phyloP scores from a whole-genome alignment of 169 alveolate genomes.

The Plasmodium ovale region DNA sequence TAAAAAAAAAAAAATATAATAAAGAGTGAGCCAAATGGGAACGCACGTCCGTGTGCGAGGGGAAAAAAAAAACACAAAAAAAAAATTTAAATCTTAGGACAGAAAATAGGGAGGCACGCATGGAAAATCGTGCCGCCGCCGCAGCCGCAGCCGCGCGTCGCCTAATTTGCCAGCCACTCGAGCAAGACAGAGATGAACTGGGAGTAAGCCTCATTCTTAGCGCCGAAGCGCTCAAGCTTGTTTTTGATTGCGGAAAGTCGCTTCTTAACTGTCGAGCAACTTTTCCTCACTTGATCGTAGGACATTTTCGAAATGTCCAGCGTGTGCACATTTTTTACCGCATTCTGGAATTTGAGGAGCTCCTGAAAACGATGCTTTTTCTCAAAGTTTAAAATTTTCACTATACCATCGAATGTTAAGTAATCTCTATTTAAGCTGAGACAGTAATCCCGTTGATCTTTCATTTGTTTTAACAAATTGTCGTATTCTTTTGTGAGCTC shows the following conservation, averaged over 20 bases:
- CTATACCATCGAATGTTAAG: slow-evolving; percentile 22
- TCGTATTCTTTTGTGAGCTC: slow-evolving; percentile 37
- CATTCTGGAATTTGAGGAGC: slow-evolving; percentile 71
- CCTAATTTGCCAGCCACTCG: slow-evolving; percentile 54
- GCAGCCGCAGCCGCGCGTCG: no score
- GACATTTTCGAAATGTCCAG: slow-evolving; percentile 17
- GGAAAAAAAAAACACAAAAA: no score
- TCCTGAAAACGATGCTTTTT: slow-evolving; percentile 76
- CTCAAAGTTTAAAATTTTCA: slow-evolving; percentile 23
- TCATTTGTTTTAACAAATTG: slow-evolving; percentile 2
- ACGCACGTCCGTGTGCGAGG: no score
- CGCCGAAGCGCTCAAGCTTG: slow-evolving; percentile 1
- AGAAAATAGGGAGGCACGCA: no score
- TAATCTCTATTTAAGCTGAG: slow-evolving; percentile 13
- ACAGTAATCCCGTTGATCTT: slow-evolving; percentile 14
- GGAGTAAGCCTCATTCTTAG: slow-evolving; percentile 21
- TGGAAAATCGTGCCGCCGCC: no score
- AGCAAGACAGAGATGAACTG: slow-evolving; percentile 13
- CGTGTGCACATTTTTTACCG: slow-evolving; percentile 25
- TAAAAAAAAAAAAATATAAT: no score
- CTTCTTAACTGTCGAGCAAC: slow-evolving; percentile 40
- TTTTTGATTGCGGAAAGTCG: slow-evolving; percentile 21
- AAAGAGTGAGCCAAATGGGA: no score
- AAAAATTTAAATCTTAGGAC: no score
- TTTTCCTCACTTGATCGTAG: slow-evolving; percentile 24